phyloP scores from a whole-genome alignment of 768 basidiomycete species.

The Mycena pura region DNA sequence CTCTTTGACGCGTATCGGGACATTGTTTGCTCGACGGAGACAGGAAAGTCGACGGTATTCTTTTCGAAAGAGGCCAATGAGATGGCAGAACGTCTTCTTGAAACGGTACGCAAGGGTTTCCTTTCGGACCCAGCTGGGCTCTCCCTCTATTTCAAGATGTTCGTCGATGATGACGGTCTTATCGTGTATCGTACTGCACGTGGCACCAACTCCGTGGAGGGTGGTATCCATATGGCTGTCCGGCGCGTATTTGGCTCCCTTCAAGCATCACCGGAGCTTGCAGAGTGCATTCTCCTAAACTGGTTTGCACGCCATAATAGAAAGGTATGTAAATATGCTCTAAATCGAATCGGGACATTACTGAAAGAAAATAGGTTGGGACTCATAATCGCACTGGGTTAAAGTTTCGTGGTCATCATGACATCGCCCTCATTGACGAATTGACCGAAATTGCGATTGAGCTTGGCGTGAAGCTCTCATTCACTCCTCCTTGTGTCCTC shows the following conservation, averaged over 20 bases:
- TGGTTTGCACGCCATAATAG: not conserved
- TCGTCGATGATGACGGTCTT: constrained; percentile 23
- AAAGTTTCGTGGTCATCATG: no score
- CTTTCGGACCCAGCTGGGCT: constrained; percentile 28
- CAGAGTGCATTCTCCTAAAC: not conserved
- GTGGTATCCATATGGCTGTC: constrained; percentile 28
- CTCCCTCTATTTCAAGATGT: constrained; percentile 7
- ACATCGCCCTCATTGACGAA: no score
- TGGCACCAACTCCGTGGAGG: constrained; percentile 31
- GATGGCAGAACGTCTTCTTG: no score
- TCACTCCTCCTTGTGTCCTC: no score
- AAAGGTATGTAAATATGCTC: no score
- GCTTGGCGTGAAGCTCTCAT: no score
- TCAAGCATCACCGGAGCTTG: constrained; percentile 19
- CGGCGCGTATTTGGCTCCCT: constrained; percentile 23
- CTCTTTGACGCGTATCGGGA: not conserved
- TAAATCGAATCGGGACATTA: no score
- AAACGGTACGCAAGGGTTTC: constrained; percentile 8
- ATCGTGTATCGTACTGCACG: constrained; percentile 14
- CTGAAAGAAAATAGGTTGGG: no score
- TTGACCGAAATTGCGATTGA: no score
- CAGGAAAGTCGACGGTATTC: no score
- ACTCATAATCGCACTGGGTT: no score
- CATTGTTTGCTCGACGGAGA: not conserved
- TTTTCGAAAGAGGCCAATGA: no score